A percentile compares a stretch with the other conserved stretches of the same genome.
Conservation (phyloP, 176 grass and related monocot genomes). For the Oryza longistaminata region DNA sequence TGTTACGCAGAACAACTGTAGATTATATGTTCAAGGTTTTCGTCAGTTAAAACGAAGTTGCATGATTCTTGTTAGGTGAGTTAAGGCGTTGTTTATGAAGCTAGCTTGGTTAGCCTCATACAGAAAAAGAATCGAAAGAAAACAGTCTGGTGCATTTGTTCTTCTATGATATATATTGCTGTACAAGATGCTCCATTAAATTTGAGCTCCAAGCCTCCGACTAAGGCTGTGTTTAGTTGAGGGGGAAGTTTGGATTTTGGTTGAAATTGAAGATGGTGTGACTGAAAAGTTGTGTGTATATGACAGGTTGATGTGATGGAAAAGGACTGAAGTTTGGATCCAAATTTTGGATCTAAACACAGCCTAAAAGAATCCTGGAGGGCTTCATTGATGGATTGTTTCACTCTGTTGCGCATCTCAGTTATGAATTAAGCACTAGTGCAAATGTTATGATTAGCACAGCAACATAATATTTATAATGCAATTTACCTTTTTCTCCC, state of each 20-base stretch:
- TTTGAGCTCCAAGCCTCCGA: slow-evolving; percentile 6
- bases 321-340: no score
- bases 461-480: slow-evolving; percentile 26
- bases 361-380: slow-evolving; percentile 31
- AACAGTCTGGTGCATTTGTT: neutral
- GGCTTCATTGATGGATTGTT: slow-evolving; percentile 25
- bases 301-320: no score
- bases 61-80: neutral
- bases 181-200: slow-evolving; percentile 38
- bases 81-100: neutral
- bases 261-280: no score
- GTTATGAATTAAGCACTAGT: slow-evolving; percentile 35
- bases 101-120: neutral
- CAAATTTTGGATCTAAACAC: no score
- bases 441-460: slow-evolving; percentile 17
- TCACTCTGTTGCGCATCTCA: slow-evolving; percentile 23
- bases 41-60: neutral
- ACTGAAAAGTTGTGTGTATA: no score
- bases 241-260: no score
- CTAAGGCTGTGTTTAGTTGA: no score
- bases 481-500: neutral
- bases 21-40: neutral
- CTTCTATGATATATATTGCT: neutral
- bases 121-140: neutral
- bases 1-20: neutral